Base-by-base conservation (phyloP, 257 asterid species). In the Nicotiana sylvestris region DNA sequence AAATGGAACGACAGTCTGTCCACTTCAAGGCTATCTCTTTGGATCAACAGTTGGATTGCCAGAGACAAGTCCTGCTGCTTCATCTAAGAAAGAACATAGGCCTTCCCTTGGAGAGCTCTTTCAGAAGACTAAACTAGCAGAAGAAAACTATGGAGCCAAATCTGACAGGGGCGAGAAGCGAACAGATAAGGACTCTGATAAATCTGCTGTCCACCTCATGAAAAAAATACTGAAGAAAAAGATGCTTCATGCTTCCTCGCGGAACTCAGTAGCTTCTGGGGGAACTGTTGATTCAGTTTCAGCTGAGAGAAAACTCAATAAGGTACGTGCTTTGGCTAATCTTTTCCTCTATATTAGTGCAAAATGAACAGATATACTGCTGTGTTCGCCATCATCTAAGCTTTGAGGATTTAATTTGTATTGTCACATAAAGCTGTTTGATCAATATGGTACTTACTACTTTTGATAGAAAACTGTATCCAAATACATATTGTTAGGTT, bases 101-200 rank as follows among this genome's bases (percentile, higher is more conserved):
- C 88, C 92, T 13, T 92, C 98, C 6, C 96, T 95, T 16, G 98
- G 97, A n/a, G 99, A 95, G 88, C 97, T 95, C 18, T 93, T 95
- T 82, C 96, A 91, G 93, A 95, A 92, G 85, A 89, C 96, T 11
- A 92, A 93, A 76, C 86, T 86, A 46, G 82, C 87, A 17, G 98
- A 95, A 77, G 98, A 95, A 21, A 88, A 78, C 83, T 83, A 78
- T 72, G 93, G 89, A 83, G 66, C 82, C 15, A 92, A 92, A 86
- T 66, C 81, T 25, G 92, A 87, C 6, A 84, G 86, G 83, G 91
- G 69, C 6, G 96, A 91, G 78, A 92, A 90, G 88, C 86, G 90
- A 56, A 70, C 30, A 30, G 96, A 91, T 9, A 94, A 92, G 86
- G 96, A 91, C 61, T 62, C 88, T 17, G 95, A 91, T 5, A 93